Evolutionary conservation across 345 rosid genomes (phyloP), one percentile per base, ranked within the genome.

Genomic region (Raphanus raphanistrum): DNA sequence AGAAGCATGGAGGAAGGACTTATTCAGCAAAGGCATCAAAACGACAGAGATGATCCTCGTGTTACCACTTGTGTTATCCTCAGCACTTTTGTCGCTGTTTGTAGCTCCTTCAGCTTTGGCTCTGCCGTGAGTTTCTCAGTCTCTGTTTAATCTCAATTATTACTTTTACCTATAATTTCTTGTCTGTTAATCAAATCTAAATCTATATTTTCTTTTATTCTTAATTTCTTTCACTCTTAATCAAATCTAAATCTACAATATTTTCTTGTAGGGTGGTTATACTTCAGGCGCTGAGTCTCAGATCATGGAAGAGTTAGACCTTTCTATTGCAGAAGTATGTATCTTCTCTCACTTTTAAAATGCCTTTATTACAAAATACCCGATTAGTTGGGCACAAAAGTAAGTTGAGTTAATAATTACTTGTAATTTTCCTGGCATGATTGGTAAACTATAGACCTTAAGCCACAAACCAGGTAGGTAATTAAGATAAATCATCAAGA

Each of bases 241-340:
- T 31, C 41, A 62, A n/a, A 63, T 1, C 16, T 0, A 33, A 16
- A 8, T 35, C 16, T 43, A 26, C 33, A 8, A 67, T 41, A 45
- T 11, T 0, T 77, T 66, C 55, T 68, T 55, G 48, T 76, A 89
- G 92, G 6, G 45, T 61, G 92, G 90, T 43, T 91, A 85, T 70
- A 84, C 92, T 35, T 85, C 90, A 31, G 88, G 92, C 0, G 85
- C 89, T 1, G 86, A 88, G 64, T 70, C 83, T 35, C 89, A 79
- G 29, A 90, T 90, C 63, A 80, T 63, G 73, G 68, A 84, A 48
- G 91, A 89, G 28, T 69, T 91, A 61, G 89, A 84, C 36, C 90
- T 93, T 50, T 84, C 93, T 11, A 65, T 85, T 5, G 85, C 87
- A 61, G 74, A 38, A 57, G 90, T 89, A 71, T 78, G 83, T 75